Conservation (phyloP, 768 basidiomycete species). For the Asterophora parasitica region DNA sequence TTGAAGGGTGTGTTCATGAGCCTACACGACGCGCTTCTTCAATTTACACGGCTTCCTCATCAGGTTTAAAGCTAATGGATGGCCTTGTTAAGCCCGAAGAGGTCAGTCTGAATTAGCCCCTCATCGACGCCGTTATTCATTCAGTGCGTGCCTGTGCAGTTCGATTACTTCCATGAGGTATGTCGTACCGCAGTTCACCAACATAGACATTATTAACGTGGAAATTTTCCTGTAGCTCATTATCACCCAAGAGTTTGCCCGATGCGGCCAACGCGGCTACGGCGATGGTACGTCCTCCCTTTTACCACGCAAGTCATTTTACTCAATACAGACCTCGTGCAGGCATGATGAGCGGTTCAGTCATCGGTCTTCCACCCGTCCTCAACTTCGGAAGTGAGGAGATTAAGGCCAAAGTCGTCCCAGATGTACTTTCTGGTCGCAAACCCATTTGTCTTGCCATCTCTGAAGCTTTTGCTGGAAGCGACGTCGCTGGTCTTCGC, state of each 20-base stretch:
- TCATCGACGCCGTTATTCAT: not conserved
- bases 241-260: conserved; percentile 70
- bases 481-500: conserved; percentile 71
- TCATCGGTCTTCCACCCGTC: conserved; percentile 82
- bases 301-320: not conserved
- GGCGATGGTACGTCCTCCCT: conserved; percentile 52
- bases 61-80: conserved; percentile 68
- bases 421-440: conserved; percentile 65
- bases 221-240: conserved; percentile 45
- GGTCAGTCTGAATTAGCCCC: conserved; percentile 26
- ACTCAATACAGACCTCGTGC: not conserved
- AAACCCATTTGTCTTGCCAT: conserved; percentile 85
- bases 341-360: conserved; percentile 64
- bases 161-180: conserved; percentile 85
- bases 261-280: conserved; percentile 73
- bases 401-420: conserved; percentile 49
- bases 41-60: not conserved
- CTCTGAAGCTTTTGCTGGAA: conserved; percentile 84
- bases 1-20: conserved; percentile 40
- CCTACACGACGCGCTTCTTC: not conserved
- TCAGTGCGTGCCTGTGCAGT: conserved; percentile 35
- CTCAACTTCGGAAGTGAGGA: conserved; percentile 73
- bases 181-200: not conserved
- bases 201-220: not conserved
- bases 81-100: conserved; percentile 80